Percentiles rank a stretch among this genome's conserved stretches.
Evolutionary conservation across 495 filamentous ascomycete genomes (phyloP).

Genomic region (Trichocladium uniseriatum): DNA sequence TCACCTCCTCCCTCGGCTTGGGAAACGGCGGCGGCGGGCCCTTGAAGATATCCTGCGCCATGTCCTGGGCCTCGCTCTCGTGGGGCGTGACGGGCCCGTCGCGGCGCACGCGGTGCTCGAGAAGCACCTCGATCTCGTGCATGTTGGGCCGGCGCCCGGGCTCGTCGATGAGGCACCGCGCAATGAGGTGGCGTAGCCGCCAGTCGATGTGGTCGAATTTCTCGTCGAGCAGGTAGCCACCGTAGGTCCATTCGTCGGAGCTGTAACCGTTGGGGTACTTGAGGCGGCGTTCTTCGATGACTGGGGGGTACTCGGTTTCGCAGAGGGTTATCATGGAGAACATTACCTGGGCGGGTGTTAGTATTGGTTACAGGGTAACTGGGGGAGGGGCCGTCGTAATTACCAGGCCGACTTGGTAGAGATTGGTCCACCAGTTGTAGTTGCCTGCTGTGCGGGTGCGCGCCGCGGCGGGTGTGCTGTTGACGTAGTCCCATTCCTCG

Average conservation of each 20-base stretch:
- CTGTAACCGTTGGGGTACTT: neutral
- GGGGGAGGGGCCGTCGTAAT: neutral
- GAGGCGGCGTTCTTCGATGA: neutral
- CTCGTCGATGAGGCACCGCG: too few species aligned
- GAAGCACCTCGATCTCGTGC: too few species aligned
- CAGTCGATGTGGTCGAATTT: neutral
- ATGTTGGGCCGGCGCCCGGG: too few species aligned
- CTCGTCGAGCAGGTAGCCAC: neutral
- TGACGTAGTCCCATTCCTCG: slow-evolving; percentile 13
- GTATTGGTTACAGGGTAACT: neutral
- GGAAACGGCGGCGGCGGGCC: too few species aligned
- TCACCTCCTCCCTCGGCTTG: too few species aligned
- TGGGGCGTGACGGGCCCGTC: too few species aligned
- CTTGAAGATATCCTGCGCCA: too few species aligned
- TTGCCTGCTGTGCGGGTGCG: slow-evolving; percentile 3
- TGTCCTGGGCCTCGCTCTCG: too few species aligned
- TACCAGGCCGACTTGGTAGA: slow-evolving; percentile 8
- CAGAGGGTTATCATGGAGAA: slow-evolving; percentile 2
- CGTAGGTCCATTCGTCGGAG: neutral
- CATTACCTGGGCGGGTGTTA: neutral
- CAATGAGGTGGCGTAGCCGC: too few species aligned
- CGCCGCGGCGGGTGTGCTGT: neutral
- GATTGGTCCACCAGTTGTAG: slow-evolving; percentile 10
- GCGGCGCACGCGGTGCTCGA: too few species aligned
- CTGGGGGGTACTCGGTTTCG: neutral